phyloP scores from a whole-genome alignment of 495 filamentous ascomycete species.

The Daldinia concentrica region DNA sequence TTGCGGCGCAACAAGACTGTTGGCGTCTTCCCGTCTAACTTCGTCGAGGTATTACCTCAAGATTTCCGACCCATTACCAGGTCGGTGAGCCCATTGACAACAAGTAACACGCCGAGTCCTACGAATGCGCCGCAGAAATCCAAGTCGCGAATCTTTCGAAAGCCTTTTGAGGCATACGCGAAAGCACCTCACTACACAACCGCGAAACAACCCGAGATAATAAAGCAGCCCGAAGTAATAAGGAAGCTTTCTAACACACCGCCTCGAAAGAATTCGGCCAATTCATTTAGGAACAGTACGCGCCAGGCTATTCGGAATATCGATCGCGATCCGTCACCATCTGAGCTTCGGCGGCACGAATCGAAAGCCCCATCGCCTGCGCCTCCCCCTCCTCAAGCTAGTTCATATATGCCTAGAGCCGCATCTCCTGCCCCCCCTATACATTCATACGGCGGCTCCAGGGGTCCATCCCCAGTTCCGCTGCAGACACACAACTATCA shows the following conservation, averaged over 20 bases:
- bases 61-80: conserved; percentile 82
- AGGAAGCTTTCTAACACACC: conserved; percentile 46
- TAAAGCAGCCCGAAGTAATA: conserved; percentile 54
- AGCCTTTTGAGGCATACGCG: conserved; percentile 74
- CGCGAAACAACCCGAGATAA: conserved; percentile 59
- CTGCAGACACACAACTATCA: conserved; percentile 36
- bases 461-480: conserved; percentile 45
- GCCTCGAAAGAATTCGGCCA: conserved; percentile 50
- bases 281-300: conserved; percentile 44
- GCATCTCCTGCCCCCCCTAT: conserved; percentile 48
- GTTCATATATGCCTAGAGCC: conserved; percentile 45
- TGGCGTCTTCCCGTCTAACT: conserved; percentile 95
- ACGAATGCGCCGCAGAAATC: conserved; percentile 62
- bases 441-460: conserved; percentile 28
- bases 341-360: conserved; percentile 45
- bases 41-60: conserved; percentile 88
- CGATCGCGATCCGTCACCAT: conserved; percentile 38
- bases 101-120: conserved; percentile 60
- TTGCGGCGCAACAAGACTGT: conserved; percentile 86
- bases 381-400: conserved; percentile 30
- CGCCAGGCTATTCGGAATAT: conserved; percentile 30
- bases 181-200: conserved; percentile 64
- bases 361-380: conserved; percentile 48
- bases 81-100: conserved; percentile 76
- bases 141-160: conserved; percentile 69